Evolutionary conservation across 2,329 filamentous ascomycete genomes (phyloP), one percentile per base, ranked within the genome.

Genomic region (Aspergillus caelatus): DNA sequence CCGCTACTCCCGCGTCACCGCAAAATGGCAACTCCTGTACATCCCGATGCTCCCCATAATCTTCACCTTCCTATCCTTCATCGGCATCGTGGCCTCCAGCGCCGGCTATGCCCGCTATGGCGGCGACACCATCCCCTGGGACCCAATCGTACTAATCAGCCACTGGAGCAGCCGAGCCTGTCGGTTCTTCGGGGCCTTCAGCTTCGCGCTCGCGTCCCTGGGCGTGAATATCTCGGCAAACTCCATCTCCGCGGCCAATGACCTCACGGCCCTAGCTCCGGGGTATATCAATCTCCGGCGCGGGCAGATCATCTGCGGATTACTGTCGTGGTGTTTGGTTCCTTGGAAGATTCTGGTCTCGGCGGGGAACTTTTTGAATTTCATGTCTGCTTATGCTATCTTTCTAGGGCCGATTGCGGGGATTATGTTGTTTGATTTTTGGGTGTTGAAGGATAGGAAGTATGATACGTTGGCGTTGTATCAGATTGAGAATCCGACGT

Each of bases 341-440:
- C 87, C 87, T 1, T 90, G 88, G 88, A 89, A 89, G 76, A 90
- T 90, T 62, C 78, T 90, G 21, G 80, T 75, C 39, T 87, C 84
- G 0, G 88, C 88, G 2, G 72, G 76, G 2, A 86, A 83, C 1
- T 86, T 90, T 67, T 76, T 89, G 4, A 83, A 84, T 50, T 91
- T 91, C 76, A 89, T 92, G 84, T 82, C 84, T 50, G 88, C 88
- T 0, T 88, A 89, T 72, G 84, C 85, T 1, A 82, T 90, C 45
- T 91, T 91, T 75, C 78, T 91, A 0, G 88, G 86, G 0, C 88
- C 88, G 0, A 87, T 90, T 62, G 85, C 86, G 0, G 83, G 83
- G 0, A 86, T 90, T 66, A 84, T 89, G 77, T 78, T 83, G 0
- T 81, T 82, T 14, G 88, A 90, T 67, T 89, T 85, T 70, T 89